Evolutionary conservation across 257 asterid species (phyloP).

Genomic region (Salvia splendens): DNA sequence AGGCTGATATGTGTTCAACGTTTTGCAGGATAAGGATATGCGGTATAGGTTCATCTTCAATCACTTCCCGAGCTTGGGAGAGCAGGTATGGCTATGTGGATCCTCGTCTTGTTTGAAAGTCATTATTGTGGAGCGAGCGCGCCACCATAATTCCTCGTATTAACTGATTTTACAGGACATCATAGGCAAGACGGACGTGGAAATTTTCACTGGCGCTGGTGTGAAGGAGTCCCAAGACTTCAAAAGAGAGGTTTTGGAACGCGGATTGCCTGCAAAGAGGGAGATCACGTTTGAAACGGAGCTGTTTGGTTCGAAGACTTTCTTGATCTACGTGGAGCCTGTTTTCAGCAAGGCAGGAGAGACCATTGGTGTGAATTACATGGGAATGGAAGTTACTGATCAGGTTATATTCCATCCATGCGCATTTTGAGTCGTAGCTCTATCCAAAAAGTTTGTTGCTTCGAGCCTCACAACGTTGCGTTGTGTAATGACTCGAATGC

Average conservation of each 20-base stretch:
- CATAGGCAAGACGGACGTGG: conserved; percentile 88
- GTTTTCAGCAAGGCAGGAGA: conserved; percentile 90
- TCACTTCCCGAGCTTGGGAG: conserved; percentile 85
- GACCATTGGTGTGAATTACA: conserved; percentile 81
- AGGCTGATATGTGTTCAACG: background rate
- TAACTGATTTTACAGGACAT: conserved; percentile 64
- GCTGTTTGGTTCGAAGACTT: conserved; percentile 78
- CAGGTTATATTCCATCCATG: conserved; percentile 44
- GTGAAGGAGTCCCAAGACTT: conserved; percentile 95
- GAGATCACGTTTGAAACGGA: conserved; percentile 88
- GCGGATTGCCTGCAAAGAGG: conserved; percentile 79
- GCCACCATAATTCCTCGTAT: background rate
- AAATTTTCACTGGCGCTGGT: conserved; percentile 78
- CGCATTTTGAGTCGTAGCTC: background rate
- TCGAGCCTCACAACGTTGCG: conserved; percentile 6
- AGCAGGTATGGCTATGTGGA: conserved; percentile 49
- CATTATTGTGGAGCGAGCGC: conserved; percentile 2
- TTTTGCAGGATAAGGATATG: conserved; percentile 73
- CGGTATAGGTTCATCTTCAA: conserved; percentile 92
- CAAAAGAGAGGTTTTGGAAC: conserved; percentile 78
- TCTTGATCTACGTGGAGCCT: conserved; percentile 78
- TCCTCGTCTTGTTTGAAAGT: no score
- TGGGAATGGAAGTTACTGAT: conserved; percentile 96
- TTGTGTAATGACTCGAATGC: conserved; percentile 3
- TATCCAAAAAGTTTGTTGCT: background rate